Evolutionary conservation across 345 rosid species (phyloP), one percentile per base, ranked within the genome.

Genomic region (Pelargonium nanum): DNA sequence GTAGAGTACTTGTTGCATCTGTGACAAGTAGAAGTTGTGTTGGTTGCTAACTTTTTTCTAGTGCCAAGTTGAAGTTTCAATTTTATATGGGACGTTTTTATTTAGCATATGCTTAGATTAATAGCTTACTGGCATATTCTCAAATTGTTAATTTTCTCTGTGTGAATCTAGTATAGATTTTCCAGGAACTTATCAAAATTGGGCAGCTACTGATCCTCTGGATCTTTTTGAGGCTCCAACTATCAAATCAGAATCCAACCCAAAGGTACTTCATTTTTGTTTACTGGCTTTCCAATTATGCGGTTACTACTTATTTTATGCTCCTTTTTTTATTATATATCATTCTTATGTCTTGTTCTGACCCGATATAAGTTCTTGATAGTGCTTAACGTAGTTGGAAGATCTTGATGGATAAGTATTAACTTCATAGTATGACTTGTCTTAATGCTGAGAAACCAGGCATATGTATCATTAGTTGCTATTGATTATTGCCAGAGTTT

Each of bases 211-310:
- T 56, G 79, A 92, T 69, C 95, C 96, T 62, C 62, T 79, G 56
- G 87, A 86, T 81, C 93, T 92, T 68, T 92, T 92, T 52, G 75
- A 86, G 57, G 98, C 96, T 55, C 85, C 81, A 62, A 68, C 80
- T 57, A 50, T 26, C 13, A 88, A 80, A 74, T 28, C 75, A 24
- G 96, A 89, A 68, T 66, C 98, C 65, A 92, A 89, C 79, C 96
- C 98, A 53, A 86, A 81, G 91, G 98, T 85, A 74, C 28, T 19
- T 22, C 32, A 22, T 25, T 53, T 24, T 66, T 56, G 56, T 34
- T 24, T 34, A 25, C 15, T 32, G 56, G n/a, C 53, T 64, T 58
- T 48, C 57, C 56, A 9, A 30, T n/a, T 25, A 53, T 63, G 17
- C 19, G 24, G 19, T 22, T 26, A 58, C 1, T 23, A 1, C 8